Conservation (phyloP, 495 filamentous ascomycete species). For the Aspergillus indologenus region DNA sequence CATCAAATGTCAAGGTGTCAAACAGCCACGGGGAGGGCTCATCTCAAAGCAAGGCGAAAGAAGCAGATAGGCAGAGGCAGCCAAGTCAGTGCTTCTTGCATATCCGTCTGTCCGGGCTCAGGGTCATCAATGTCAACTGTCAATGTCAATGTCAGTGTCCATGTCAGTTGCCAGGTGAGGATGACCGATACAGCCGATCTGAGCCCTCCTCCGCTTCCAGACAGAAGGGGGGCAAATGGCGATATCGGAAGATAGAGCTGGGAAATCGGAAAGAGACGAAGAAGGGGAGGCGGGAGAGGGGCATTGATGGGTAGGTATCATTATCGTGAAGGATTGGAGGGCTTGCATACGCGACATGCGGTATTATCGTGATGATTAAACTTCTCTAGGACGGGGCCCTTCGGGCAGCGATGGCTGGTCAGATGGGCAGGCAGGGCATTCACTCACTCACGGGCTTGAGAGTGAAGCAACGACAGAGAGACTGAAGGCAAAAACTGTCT, state of each 20-base stretch:
- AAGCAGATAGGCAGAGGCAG: slow-evolving; percentile 2
- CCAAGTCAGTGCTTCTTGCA: neutral
- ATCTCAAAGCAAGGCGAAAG: neutral
- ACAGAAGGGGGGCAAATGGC: too few relatives aligned
- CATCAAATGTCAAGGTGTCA: neutral
- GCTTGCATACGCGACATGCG: neutral
- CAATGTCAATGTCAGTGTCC: neutral
- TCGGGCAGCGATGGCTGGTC: neutral
- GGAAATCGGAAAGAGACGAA: neutral
- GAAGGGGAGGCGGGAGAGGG: neutral
- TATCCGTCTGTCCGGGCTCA: slow-evolving; percentile 4
- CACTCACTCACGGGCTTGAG: too few relatives aligned
- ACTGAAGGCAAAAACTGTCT: neutral
- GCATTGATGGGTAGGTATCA: neutral
- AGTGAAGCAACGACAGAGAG: neutral
- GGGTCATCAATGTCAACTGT: neutral
- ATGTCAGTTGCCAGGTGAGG: slow-evolving; percentile 1
- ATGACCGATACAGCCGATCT: neutral
- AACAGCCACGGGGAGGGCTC: neutral
- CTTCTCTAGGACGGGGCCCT: neutral
- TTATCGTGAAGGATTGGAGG: neutral
- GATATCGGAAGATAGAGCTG: neutral
- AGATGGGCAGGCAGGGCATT: neutral
- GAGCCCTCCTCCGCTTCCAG: neutral
- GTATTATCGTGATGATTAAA: neutral